Conservation (phyloP, 805 yeast genomes). For the Tetrapisispora phaffii region DNA sequence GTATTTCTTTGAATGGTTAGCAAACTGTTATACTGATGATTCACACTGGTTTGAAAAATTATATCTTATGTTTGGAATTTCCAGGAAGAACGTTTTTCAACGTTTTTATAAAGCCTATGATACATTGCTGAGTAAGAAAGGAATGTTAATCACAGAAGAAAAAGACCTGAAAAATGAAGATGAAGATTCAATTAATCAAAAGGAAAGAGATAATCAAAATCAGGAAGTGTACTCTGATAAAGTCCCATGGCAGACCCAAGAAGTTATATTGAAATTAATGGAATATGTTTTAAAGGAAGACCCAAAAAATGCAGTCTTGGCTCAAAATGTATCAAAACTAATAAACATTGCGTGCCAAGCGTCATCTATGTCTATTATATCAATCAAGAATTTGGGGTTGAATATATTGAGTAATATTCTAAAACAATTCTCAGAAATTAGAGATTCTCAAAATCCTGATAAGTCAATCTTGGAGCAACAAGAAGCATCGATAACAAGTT, state of each 20-base stretch:
- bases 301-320: conserved; percentile 4
- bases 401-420: conserved; percentile 55
- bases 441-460: conserved; percentile 65
- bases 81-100: conserved; percentile 35
- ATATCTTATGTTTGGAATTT: conserved; percentile 38
- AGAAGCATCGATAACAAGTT: conserved; percentile 88
- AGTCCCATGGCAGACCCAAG: conserved; percentile 36
- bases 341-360: conserved; percentile 74
- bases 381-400: conserved; percentile 56
- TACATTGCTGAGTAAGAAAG: conserved; percentile 32
- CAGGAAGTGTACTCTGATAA: conserved; percentile 14
- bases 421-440: conserved; percentile 46
- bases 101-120: conserved; percentile 35
- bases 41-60: conserved; percentile 48
- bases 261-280: conserved; percentile 31
- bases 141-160: conserved; percentile 25
- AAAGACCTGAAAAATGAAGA: conserved; percentile 38
- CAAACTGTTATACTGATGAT: conserved; percentile 35
- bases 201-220: neutral
- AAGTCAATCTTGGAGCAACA: conserved; percentile 75
- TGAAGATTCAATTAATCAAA: conserved; percentile 34
- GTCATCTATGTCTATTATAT: conserved; percentile 58
- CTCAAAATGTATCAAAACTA: conserved; percentile 47
- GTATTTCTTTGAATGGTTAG: conserved; percentile 53
- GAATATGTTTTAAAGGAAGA: conserved; percentile 10